These are phyloP conservation scores for Coemansia sp. DNA, from an alignment of 192 early-diverging fungal species.

Conservation along the genomic window DNA sequence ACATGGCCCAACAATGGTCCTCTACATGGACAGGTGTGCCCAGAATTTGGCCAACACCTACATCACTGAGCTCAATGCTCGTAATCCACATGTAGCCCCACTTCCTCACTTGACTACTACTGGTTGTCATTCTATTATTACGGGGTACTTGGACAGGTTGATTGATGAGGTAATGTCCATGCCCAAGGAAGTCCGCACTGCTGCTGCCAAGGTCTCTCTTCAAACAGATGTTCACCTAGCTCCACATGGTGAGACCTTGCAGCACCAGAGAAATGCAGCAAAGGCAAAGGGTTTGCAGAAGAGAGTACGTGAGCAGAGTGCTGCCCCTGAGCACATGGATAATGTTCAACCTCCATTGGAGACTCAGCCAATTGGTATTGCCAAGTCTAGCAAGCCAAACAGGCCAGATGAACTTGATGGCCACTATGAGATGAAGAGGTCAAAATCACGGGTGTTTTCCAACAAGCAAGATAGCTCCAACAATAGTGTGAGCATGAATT, in stretches of 20 bases:
- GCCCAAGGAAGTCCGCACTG: conserved; percentile 18
- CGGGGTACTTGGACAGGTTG: conserved; percentile 10
- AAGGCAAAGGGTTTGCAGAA: conserved; percentile 3
- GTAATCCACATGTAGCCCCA: neutral
- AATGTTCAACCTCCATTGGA: neutral
- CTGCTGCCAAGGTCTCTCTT: neutral
- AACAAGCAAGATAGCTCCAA: neutral
- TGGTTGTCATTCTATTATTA: conserved; percentile 1
- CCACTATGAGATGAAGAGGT: conserved; percentile 21
- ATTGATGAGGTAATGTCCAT: conserved; percentile 28
- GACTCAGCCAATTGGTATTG: conserved; percentile 8
- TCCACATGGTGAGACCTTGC: neutral
- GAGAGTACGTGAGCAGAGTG: conserved; percentile 13
- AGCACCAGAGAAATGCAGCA: neutral
- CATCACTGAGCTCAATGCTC: conserved; percentile 17
- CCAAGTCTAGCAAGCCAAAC: neutral
- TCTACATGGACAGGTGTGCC: conserved; percentile 38
- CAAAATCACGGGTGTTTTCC: conserved; percentile 28
- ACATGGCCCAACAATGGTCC: conserved; percentile 33
- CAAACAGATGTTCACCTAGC: neutral
- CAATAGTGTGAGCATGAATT: too few relatives aligned
- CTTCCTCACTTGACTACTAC: neutral
- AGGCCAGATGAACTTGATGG: neutral
- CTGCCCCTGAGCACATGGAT: neutral
- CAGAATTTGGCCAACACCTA: conserved; percentile 36